Percentiles rank a stretch among this genome's conserved stretches.
Conservation (phyloP, 2,329 filamentous ascomycete species). For the Fusarium sp. region DNA sequence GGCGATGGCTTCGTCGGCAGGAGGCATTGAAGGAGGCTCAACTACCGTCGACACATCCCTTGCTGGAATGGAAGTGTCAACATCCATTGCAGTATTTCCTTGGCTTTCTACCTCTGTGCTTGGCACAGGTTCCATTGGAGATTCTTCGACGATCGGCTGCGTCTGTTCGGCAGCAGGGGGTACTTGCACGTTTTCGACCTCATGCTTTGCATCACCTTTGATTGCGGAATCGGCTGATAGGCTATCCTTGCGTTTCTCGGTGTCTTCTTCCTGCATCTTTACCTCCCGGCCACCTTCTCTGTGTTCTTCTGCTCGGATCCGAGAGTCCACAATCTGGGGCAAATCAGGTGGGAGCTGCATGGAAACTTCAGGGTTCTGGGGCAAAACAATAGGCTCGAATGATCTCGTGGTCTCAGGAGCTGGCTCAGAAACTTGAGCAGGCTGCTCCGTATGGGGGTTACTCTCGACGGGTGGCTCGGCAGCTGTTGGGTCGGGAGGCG, state of each 20-base stretch:
- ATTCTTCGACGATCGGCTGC: background rate
- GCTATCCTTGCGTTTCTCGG: background rate
- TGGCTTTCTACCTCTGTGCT: background rate
- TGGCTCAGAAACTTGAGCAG: background rate
- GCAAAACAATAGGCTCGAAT: background rate
- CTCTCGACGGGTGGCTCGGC: background rate
- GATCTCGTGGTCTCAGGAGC: background rate
- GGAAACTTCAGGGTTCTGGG: background rate
- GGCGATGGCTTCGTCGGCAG: background rate
- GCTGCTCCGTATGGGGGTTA: background rate
- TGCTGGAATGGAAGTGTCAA: background rate
- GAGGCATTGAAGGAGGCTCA: background rate
- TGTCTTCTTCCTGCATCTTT: background rate
- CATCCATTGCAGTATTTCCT: background rate
- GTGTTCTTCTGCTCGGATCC: background rate
- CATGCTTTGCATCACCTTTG: background rate
- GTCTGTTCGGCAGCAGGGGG: background rate
- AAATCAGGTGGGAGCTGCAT: background rate
- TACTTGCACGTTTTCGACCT: background rate
- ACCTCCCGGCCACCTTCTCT: background rate
- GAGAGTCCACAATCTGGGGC: background rate
- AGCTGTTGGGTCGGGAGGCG: background rate
- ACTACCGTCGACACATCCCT: background rate
- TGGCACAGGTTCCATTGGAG: background rate
- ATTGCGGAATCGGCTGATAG: background rate